Percentiles rank a stretch among this genome's conserved stretches.
phyloP scores from a whole-genome alignment of 805 yeast species.

The Nadsonia fulvescens region DNA sequence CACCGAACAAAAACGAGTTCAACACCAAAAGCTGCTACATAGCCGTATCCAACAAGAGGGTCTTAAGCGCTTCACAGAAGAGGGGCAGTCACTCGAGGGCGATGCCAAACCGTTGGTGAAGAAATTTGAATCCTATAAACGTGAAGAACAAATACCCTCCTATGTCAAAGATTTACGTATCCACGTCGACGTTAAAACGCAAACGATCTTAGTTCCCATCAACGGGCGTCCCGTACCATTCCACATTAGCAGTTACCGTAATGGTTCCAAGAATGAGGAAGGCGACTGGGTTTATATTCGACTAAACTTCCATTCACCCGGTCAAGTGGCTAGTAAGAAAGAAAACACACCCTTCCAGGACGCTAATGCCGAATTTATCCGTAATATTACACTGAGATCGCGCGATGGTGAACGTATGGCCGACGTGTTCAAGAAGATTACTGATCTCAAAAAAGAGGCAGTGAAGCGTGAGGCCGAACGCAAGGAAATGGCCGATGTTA shows the following conservation, averaged over 20 bases:
- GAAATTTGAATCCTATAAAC: constrained; percentile 81
- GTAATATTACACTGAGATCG: constrained; percentile 76
- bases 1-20: constrained; percentile 60
- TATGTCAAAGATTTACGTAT: constrained; percentile 69
- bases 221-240: constrained; percentile 96
- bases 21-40: constrained; percentile 67
- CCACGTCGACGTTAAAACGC: constrained; percentile 73
- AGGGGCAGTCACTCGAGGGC: constrained; percentile 17
- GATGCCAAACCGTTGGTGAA: constrained; percentile 54
- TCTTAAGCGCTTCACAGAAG: constrained; percentile 55
- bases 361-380: constrained; percentile 68
- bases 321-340: constrained; percentile 53
- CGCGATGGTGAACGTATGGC: constrained; percentile 81
- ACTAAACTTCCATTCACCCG: constrained; percentile 86
- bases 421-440: constrained; percentile 75
- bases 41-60: constrained; percentile 80
- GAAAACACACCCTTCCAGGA: constrained; percentile 86
- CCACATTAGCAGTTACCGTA: constrained; percentile 85
- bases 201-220: constrained; percentile 78
- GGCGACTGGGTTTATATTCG: constrained; percentile 86
- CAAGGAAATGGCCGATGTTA: constrained; percentile 85
- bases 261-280: constrained; percentile 89
- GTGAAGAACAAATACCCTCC: constrained; percentile 82
- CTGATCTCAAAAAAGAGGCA: constrained; percentile 81
- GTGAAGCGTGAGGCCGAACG: constrained; percentile 80